Evolutionary conservation across 176 grass and related monocot genomes (phyloP).

Genomic region (Alopecurus myosuroides): DNA sequence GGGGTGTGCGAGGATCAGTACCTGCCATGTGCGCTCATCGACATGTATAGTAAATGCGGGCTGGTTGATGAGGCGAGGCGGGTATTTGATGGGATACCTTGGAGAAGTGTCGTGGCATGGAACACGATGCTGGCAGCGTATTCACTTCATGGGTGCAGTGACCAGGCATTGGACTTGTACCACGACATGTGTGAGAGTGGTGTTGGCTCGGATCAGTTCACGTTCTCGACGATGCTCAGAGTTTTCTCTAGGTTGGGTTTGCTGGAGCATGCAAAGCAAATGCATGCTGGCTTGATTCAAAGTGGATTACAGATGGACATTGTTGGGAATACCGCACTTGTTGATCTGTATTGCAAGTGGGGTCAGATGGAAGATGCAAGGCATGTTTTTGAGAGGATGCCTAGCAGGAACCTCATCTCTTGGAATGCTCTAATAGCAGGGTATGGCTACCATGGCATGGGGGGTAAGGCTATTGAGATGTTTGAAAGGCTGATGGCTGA

Average conservation of each 20-base stretch:
- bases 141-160: conserved; percentile 51
- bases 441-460: conserved; percentile 86
- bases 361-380: conserved; percentile 85
- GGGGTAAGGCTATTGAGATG: conserved; percentile 48
- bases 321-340: conserved; percentile 52
- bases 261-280: conserved; percentile 70
- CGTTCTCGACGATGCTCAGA: conserved; percentile 56
- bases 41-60: conserved; percentile 87
- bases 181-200: conserved; percentile 40
- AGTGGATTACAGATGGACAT: conserved; percentile 58
- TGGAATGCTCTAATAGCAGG: conserved; percentile 96
- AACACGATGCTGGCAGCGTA: conserved; percentile 67
- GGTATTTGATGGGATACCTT: conserved; percentile 53
- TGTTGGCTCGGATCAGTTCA: conserved; percentile 64
- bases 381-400: conserved; percentile 80
- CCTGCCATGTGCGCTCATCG: conserved; percentile 53
- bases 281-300: conserved; percentile 62
- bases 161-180: conserved; percentile 68
- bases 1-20: conserved; percentile 32
- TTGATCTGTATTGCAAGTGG: conserved; percentile 93
- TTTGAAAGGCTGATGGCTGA: conserved; percentile 72
- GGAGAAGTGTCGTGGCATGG: conserved; percentile 48
- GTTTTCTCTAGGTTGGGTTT: conserved; percentile 64
- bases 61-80: conserved; percentile 38
- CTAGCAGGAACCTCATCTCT: conserved; percentile 69